A percentile compares a stretch with the other conserved stretches of the same genome.
Conservation (phyloP, 805 yeast species). For the Starmerella potacharoeniae region DNA sequence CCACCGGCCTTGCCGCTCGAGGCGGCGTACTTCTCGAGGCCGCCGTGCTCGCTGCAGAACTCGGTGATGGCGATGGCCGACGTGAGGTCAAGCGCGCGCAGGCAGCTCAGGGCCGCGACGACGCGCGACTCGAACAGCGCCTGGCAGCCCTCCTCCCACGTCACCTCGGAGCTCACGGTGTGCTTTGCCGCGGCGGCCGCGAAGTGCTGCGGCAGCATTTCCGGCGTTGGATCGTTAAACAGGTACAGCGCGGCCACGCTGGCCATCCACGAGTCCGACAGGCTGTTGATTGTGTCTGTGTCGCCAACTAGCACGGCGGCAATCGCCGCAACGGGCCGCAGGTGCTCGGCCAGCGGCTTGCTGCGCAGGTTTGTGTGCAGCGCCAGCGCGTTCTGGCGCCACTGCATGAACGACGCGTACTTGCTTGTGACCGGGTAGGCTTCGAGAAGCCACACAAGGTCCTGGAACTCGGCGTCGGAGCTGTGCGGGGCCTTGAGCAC, state of each 20-base stretch:
- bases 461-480: not conserved
- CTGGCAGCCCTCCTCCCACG: conserved; percentile 22
- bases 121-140: conserved; percentile 15
- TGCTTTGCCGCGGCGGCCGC: conserved; percentile 1
- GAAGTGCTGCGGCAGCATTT: conserved; percentile 10
- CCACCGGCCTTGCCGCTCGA: conserved; percentile 4
- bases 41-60: conserved; percentile 15
- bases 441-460: conserved; percentile 3
- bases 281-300: not conserved
- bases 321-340: conserved; percentile 2
- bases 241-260: conserved; percentile 16
- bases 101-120: conserved; percentile 13
- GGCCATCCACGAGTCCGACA: conserved; percentile 13
- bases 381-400: conserved; percentile 16
- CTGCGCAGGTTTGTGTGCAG: conserved; percentile 8
- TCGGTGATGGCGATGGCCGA: conserved; percentile 17
- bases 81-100: conserved; percentile 13
- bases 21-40: conserved; percentile 8
- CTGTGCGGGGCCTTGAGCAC: not conserved
- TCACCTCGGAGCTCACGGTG: conserved; percentile 10
- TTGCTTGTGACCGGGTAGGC: conserved; percentile 10
- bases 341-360: not conserved
- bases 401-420: conserved; percentile 14
- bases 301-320: conserved; percentile 13
- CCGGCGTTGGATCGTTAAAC: conserved; percentile 16